Evolutionary conservation across 495 filamentous ascomycete genomes (phyloP).

Genomic region (Xylaria flabelliformis): DNA sequence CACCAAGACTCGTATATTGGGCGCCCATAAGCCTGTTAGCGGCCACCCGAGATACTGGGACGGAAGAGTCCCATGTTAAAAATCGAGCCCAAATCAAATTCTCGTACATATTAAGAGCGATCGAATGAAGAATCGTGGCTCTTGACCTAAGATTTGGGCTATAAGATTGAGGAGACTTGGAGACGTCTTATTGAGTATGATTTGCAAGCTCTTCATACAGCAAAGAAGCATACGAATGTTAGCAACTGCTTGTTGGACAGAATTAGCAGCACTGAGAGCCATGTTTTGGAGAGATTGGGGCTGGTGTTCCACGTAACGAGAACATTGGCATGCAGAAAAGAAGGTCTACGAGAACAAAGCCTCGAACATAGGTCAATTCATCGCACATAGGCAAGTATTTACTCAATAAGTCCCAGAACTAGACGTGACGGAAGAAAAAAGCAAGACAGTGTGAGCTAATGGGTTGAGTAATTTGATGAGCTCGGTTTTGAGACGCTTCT

Average conservation of each 20-base stretch:
- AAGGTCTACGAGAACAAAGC: neutral
- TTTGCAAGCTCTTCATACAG: neutral
- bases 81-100: neutral
- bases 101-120: neutral
- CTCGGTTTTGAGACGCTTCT: neutral
- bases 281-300: neutral
- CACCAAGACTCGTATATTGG: constrained; percentile 81
- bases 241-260: neutral
- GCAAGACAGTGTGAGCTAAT: neutral
- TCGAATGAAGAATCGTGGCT: neutral
- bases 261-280: neutral
- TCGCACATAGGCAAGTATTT: neutral
- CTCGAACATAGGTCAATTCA: neutral
- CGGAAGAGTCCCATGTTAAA: neutral
- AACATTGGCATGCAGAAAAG: neutral
- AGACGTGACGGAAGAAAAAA: neutral
- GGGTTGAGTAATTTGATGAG: neutral
- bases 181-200: neutral
- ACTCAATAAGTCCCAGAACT: neutral
- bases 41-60: neutral
- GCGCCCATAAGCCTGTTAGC: constrained; percentile 32
- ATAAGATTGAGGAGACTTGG: neutral
- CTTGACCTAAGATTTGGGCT: neutral
- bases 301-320: neutral
- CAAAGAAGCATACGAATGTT: neutral